Base-by-base conservation (phyloP, 768 basidiomycete species). In the Boletus edulis region DNA sequence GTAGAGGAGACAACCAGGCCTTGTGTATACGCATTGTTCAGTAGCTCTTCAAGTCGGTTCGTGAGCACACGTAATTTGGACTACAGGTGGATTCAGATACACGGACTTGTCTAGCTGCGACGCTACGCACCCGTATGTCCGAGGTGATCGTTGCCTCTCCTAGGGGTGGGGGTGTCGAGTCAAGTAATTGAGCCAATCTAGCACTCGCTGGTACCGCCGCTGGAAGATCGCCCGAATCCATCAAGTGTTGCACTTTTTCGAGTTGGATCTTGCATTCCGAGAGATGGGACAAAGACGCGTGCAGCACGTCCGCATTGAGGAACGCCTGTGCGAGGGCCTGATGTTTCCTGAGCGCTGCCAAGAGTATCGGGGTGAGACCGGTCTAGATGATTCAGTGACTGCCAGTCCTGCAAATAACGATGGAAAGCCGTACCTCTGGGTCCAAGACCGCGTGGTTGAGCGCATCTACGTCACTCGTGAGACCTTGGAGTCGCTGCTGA, bases 1-100 rank as follows among this genome's bases (percentile, higher is more conserved):
- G 75, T 75, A 4, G 80, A 71, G 24, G 78, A 76, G 29, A 87
- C 66, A 3, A 75, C 63, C 24, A 91, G 68, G 62, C 85, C 78
- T 62, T 83, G 78, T 20, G 80, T 69, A 63, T 83, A 91, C 3
- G 85, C 86, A 45, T 89, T 83, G 59, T 77, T 81, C 22, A 93
- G 75, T 62, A 89, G 84, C 56, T 91, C 91, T 64, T 89, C 84
- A 8, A 82, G 70, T 37, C 81, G 80, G 52, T 86, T 82, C 62
- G 77, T 76, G 24, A 78, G 68, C 10, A 81, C 77, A 55, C 77
- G 78, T 54, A 83, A 78, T 59, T 75, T 81, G 47, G 73, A 76
- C 90, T 93, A 59, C 7, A 17, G 9, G 5, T 29, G 13, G 15
- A 51, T 18, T 62, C 17, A 60, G 49, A 48, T n/a, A 40, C 42